phyloP scores from a whole-genome alignment of 2,329 filamentous ascomycete genomes.

The Apiospora hydei region DNA sequence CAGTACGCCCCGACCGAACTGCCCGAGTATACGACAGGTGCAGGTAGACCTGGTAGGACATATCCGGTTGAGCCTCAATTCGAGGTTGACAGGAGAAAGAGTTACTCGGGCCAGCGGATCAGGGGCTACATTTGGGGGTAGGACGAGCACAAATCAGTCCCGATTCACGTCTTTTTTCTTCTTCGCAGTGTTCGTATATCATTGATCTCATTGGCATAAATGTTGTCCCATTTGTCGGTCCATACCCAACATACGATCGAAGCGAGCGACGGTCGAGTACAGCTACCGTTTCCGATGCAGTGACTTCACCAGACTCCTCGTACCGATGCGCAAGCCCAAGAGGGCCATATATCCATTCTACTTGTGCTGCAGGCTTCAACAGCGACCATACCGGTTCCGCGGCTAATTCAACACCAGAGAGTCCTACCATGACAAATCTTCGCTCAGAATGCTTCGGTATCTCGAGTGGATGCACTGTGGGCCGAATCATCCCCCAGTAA shows the following conservation, averaged over 20 bases:
- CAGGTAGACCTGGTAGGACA: neutral
- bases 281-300: conserved; percentile 16
- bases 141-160: neutral
- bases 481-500: neutral
- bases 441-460: neutral
- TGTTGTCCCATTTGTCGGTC: conserved; percentile 12
- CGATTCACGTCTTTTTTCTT: neutral
- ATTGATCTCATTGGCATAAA: conserved; percentile 16
- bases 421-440: conserved; percentile 9
- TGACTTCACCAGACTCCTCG: conserved; percentile 12
- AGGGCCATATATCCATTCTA: conserved; percentile 16
- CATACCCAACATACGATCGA: neutral
- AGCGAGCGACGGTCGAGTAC: conserved; percentile 10
- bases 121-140: neutral
- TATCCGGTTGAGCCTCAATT: neutral
- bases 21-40: neutral
- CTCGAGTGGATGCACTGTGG: conserved; percentile 10
- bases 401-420: conserved; percentile 9
- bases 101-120: neutral
- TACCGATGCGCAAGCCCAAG: conserved; percentile 5
- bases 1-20: neutral
- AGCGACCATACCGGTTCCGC: conserved; percentile 4
- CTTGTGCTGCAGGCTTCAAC: conserved; percentile 14
- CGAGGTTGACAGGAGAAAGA: neutral
- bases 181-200: neutral